Evolutionary conservation across 495 filamentous ascomycete species (phyloP).

Genomic region (Parathielavia appendiculata): DNA sequence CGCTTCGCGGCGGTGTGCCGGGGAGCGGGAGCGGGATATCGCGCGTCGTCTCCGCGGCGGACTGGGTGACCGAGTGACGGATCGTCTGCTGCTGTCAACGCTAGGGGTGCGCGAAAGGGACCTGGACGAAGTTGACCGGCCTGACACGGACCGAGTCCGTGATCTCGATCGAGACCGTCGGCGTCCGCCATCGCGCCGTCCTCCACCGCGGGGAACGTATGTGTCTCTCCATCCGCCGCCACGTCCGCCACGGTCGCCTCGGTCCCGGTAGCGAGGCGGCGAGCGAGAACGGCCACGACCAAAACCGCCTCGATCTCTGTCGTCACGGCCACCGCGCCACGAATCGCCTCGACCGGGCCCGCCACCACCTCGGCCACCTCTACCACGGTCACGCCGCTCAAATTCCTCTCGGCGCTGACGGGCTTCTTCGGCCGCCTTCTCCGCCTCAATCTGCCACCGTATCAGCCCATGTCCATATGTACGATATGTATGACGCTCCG

Average conservation of each 20-base stretch:
- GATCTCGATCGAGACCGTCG: conserved; percentile 34
- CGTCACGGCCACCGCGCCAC: conserved; percentile 33
- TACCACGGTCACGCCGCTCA: conserved; percentile 56
- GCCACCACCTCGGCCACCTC: conserved; percentile 51
- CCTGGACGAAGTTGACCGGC: conserved; percentile 34
- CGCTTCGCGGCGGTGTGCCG: conserved; percentile 33
- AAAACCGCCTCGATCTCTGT: conserved; percentile 35
- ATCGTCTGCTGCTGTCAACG: conserved; percentile 31
- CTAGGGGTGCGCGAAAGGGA: conserved; percentile 34
- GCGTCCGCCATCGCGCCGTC: conserved; percentile 28
- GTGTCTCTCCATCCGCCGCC: conserved; percentile 26
- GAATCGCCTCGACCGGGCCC: conserved; percentile 38
- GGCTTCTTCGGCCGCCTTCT: conserved; percentile 72
- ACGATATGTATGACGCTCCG: too few species aligned
- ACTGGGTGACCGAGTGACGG: conserved; percentile 34
- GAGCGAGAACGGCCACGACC: conserved; percentile 55
- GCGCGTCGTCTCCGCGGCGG: conserved; percentile 34
- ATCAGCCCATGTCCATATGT: conserved; percentile 13
- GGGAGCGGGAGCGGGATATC: conserved; percentile 41
- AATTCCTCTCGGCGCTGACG: conserved; percentile 57
- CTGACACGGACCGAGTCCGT: conserved; percentile 25
- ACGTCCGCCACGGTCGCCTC: conserved; percentile 22
- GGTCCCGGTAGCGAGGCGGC: conserved; percentile 48
- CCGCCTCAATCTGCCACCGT: conserved; percentile 63
- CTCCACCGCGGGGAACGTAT: conserved; percentile 30